Base-by-base conservation (phyloP, 768 basidiomycete species). In the Hysterangium stoloniferum region DNA sequence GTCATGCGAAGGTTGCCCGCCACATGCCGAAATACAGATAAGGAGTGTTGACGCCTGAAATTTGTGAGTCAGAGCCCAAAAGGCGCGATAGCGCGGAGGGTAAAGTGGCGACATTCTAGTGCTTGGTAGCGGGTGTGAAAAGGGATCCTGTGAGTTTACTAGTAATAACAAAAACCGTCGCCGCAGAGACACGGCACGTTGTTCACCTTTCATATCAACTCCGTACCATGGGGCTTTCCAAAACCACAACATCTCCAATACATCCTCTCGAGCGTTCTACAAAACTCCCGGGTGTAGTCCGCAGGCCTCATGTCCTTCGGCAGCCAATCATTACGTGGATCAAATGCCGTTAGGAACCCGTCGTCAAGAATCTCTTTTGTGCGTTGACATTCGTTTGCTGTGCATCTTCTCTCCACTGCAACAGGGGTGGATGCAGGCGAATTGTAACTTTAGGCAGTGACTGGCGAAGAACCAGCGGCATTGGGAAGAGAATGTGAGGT, bases 1-100 rank as follows among this genome's bases (percentile, higher is more conserved):
- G 96, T 95, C 96, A 99, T 0, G 93, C 90, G 66, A 98, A 98
- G 0, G 92, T 92, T 20, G 95, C 95, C 45, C 93, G 76, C 96
- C 96, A 99, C 94, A 97, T 98, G 56, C 96, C 96, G 63, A 94
- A 98, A 66, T 98, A 98, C 2, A 98, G 77, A 64, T 98, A 98
- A 0, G 95, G 95, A 2, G 92, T 85, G 61, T 98, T 98, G 42
- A 99, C 96, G 7, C 96, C 96, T 1, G 95, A 94, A 24, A 99
- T 71, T 33, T 73, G 68, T 6, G 81, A 73, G 11, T 77, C 62
- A 0, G 86, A 87, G 9, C 49, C 38, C 0, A 91, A 68, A 24
- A 96, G 71, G 3, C 92, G 82, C 7, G 84, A 82, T 20, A 99
- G 77, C 2, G 90, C 75, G 33, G 94, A 96, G 27, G 84, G 84